A percentile compares a stretch with the other conserved stretches of the same genome.
phyloP scores from a whole-genome alignment of 805 yeast genomes.

The Hyphopichia homilentoma region DNA sequence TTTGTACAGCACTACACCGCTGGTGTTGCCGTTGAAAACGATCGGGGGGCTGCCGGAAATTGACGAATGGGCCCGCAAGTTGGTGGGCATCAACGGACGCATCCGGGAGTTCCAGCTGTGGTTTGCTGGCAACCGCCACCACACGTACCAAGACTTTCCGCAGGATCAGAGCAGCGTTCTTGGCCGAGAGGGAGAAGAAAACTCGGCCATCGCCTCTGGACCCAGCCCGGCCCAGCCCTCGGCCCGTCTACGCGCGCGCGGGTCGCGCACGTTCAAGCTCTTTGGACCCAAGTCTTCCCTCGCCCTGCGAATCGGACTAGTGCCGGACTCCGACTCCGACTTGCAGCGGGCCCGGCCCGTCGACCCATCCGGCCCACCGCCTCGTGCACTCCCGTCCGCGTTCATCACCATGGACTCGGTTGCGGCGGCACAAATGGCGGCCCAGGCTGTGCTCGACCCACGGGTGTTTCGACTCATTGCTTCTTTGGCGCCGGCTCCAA shows the following conservation, averaged over 20 bases:
- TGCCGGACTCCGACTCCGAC: too few relatives aligned
- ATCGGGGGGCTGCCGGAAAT: too few relatives aligned
- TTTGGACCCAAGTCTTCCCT: too few relatives aligned
- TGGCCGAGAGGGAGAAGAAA: slow-evolving; percentile 17
- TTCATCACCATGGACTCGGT: slow-evolving; percentile 47
- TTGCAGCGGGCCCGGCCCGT: too few relatives aligned
- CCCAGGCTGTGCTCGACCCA: slow-evolving; percentile 44
- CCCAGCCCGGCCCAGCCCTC: too few relatives aligned
- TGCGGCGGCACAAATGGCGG: slow-evolving; percentile 48
- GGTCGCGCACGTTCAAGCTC: too few relatives aligned
- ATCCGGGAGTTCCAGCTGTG: slow-evolving; percentile 17
- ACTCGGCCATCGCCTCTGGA: too few relatives aligned
- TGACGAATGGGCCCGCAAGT: slow-evolving; percentile 7
- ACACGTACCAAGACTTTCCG: slow-evolving; percentile 31
- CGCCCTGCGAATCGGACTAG: too few relatives aligned
- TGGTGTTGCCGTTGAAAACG: slow-evolving; percentile 20
- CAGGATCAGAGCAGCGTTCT: slow-evolving; percentile 21
- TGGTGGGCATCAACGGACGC: too few relatives aligned
- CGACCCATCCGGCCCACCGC: too few relatives aligned
- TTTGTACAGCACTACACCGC: slow-evolving; percentile 32
- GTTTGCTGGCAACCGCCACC: too few relatives aligned
- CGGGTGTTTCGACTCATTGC: slow-evolving; percentile 41
- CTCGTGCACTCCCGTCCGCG: slow-evolving; percentile 45
- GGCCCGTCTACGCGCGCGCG: too few relatives aligned
- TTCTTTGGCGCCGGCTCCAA: slow-evolving; percentile 45